phyloP scores from a whole-genome alignment of 306 rosid species.

The Ammopiptanthus mongolicus region DNA sequence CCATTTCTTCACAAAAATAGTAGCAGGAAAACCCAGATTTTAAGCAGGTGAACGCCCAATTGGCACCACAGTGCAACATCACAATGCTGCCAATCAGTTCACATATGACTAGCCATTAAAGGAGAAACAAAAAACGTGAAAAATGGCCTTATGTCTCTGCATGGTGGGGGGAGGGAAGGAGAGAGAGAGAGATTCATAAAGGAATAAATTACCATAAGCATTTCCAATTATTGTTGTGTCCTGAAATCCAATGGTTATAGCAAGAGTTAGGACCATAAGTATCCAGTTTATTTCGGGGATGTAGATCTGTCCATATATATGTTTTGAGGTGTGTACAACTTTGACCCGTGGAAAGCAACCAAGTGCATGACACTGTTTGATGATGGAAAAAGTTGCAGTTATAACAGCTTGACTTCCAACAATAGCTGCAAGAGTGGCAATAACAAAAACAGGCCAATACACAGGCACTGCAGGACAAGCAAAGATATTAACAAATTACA shows the following conservation, averaged over 20 bases:
- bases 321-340: slow-evolving; percentile 85
- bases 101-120: background rate
- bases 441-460: slow-evolving; percentile 79
- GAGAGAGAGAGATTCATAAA: background rate
- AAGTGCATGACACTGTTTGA: slow-evolving; percentile 86
- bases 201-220: slow-evolving; percentile 64
- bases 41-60: background rate
- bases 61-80: background rate
- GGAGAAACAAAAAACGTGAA: background rate
- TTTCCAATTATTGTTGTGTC: slow-evolving; percentile 78
- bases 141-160: background rate
- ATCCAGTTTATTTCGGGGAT: slow-evolving; percentile 94
- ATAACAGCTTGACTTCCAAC: slow-evolving; percentile 95
- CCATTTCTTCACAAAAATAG: too few species aligned
- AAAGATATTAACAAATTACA: slow-evolving; percentile 20
- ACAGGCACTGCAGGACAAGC: slow-evolving; percentile 49
- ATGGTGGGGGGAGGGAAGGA: background rate
- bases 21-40: too few species aligned
- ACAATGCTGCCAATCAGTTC: background rate
- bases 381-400: slow-evolving; percentile 79
- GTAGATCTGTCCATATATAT: slow-evolving; percentile 74
- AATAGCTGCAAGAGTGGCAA: slow-evolving; percentile 78
- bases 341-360: slow-evolving; percentile 94
- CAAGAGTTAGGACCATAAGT: slow-evolving; percentile 80
- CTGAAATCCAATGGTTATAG: slow-evolving; percentile 77